Conservation (phyloP, 2,329 filamentous ascomycete genomes). For the Fusarium poae region DNA sequence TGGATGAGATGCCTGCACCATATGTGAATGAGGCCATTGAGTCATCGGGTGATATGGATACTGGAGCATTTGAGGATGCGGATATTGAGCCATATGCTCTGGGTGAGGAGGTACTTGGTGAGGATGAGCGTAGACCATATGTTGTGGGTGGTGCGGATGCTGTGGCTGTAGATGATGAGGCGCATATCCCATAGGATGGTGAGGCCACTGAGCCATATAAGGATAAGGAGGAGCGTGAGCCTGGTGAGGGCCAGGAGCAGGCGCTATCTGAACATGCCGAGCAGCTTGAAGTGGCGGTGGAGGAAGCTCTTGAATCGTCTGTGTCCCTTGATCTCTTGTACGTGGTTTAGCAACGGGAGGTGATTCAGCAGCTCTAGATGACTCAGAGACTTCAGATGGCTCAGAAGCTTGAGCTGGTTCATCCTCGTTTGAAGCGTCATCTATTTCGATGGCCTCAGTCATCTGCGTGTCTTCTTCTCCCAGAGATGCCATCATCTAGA, state of each 20-base stretch:
- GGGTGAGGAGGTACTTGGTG: neutral
- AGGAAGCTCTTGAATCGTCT: neutral
- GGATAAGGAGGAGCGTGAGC: neutral
- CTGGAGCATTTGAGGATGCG: neutral
- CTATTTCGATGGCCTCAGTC: neutral
- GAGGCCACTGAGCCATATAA: slow-evolving; percentile 5
- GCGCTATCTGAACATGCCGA: neutral
- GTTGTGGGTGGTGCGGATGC: neutral
- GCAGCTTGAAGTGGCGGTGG: neutral
- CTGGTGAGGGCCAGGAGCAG: neutral
- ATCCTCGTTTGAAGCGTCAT: neutral
- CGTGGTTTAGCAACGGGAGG: neutral
- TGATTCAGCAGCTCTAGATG: neutral
- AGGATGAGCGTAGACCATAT: neutral
- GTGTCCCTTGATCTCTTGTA: neutral
- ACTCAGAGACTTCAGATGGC: neutral
- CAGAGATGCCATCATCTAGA: neutral
- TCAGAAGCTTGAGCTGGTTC: neutral
- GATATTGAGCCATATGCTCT: neutral
- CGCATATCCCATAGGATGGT: neutral
- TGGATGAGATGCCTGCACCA: neutral
- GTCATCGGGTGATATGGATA: neutral
- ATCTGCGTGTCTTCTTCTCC: neutral
- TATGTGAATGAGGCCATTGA: neutral
- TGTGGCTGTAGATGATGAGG: slow-evolving; percentile 2